phyloP scores from a whole-genome alignment of 2,329 filamentous ascomycete genomes.

The Blastomyces percursus region DNA sequence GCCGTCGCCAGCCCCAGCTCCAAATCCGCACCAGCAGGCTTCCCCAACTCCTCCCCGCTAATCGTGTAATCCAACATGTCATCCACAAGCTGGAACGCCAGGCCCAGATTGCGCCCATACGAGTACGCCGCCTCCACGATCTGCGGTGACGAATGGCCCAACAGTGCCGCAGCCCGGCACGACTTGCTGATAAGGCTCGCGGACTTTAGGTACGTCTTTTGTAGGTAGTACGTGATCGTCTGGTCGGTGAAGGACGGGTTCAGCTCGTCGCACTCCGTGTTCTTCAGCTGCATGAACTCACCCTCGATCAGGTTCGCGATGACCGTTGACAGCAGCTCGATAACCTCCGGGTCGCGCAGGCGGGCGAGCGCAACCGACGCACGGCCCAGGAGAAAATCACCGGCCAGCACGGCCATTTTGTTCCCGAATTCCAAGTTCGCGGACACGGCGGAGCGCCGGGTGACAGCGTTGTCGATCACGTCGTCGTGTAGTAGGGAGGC shows the following conservation, averaged over 20 bases:
- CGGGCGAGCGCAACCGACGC: constrained; percentile 89
- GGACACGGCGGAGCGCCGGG: constrained; percentile 70
- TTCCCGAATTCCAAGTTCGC: constrained; percentile 96
- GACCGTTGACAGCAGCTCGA: constrained; percentile 86
- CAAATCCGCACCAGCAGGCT: constrained; percentile 87
- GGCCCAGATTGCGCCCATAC: constrained; percentile 85
- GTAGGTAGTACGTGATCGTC: constrained; percentile 82
- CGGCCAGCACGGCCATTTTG: constrained; percentile 96
- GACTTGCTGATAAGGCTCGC: constrained; percentile 94
- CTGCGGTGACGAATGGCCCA: constrained; percentile 63
- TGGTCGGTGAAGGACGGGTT: constrained; percentile 80
- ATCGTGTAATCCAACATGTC: constrained; percentile 97
- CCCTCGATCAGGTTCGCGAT: constrained; percentile 97
- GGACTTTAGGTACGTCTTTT: constrained; percentile 97
- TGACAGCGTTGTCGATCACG: constrained; percentile 86
- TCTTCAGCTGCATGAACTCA: constrained; percentile 99
- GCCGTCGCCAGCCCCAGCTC: constrained; percentile 90
- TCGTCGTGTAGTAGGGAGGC: constrained; percentile 95
- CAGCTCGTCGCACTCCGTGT: constrained; percentile 78
- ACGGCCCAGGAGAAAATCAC: constrained; percentile 88
- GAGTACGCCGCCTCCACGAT: constrained; percentile 85
- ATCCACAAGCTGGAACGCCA: constrained; percentile 95
- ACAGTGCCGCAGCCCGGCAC: constrained; percentile 75
- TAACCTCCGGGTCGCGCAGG: constrained; percentile 83
- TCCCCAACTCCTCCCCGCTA: constrained; percentile 73